Percentiles rank a stretch among this genome's conserved stretches.
phyloP scores from a whole-genome alignment of 805 yeast species.

The Yarrowia bubula region DNA sequence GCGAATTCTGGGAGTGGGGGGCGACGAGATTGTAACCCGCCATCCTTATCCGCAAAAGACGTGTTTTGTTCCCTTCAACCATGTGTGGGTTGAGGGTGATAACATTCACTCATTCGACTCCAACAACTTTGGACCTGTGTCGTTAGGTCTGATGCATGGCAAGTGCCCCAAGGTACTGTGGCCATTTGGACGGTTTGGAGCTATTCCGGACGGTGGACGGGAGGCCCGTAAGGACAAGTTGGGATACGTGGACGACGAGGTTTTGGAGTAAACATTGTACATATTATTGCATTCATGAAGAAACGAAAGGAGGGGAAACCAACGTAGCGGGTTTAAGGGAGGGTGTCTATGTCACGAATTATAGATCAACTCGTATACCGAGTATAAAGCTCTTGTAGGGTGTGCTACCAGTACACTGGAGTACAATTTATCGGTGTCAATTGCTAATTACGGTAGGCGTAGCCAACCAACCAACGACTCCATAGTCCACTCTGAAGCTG shows the following conservation, averaged over 20 bases:
- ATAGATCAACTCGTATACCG: no score
- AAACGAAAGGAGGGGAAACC: no score
- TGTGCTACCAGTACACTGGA: no score
- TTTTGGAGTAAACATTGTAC: background rate
- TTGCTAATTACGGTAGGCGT: no score
- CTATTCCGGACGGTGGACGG: conserved; percentile 52
- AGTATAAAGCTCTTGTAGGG: no score
- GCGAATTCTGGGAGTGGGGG: conserved; percentile 71
- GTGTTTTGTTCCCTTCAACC: conserved; percentile 70
- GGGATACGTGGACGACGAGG: conserved; percentile 12
- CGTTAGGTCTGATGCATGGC: conserved; percentile 77
- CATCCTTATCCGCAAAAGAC: conserved; percentile 61
- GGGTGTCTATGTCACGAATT: no score
- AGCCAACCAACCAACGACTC: no score
- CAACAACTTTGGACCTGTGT: conserved; percentile 83
- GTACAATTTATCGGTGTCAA: no score
- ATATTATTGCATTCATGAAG: background rate
- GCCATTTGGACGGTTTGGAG: conserved; percentile 62
- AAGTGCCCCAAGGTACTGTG: conserved; percentile 66
- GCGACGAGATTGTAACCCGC: conserved; percentile 63
- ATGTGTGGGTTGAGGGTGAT: conserved; percentile 95
- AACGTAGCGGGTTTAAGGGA: background rate
- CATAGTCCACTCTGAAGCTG: no score
- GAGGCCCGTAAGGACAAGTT: conserved; percentile 43
- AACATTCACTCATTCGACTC: conserved; percentile 76